These are phyloP conservation scores for Raphanus sativus DNA, from an alignment of 345 rosid species.

Conservation along the genomic window DNA sequence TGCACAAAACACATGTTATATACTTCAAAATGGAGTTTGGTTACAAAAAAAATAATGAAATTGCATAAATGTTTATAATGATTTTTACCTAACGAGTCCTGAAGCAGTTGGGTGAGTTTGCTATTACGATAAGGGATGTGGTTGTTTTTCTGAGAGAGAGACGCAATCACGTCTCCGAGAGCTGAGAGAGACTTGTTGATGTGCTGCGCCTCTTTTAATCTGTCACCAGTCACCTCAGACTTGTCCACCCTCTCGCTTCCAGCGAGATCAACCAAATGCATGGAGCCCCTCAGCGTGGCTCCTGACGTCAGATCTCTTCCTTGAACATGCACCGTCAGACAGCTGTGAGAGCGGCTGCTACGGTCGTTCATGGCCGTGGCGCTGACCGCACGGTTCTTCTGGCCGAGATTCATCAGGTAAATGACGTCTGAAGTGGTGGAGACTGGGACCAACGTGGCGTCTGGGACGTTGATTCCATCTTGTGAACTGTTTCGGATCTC, in stretches of 20 bases:
- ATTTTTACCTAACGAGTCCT: conserved; percentile 80
- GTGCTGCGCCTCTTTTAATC: conserved; percentile 87
- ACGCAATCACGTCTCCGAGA: conserved; percentile 86
- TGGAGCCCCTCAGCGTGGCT: conserved; percentile 61
- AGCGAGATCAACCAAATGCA: conserved; percentile 96
- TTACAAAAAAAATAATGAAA: too few species aligned
- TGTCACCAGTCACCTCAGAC: conserved; percentile 90
- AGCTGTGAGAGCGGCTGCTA: conserved; percentile 93
- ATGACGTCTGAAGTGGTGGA: conserved; percentile 83
- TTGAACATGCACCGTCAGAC: conserved; percentile 92
- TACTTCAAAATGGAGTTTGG: too few species aligned
- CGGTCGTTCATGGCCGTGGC: conserved; percentile 92
- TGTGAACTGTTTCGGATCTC: conserved; percentile 93
- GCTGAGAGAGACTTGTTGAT: conserved; percentile 93
- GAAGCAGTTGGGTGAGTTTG: conserved; percentile 92
- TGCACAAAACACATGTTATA: conserved; percentile 25
- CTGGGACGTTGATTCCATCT: conserved; percentile 90
- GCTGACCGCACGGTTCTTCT: conserved; percentile 76
- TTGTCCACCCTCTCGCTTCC: conserved; percentile 96
- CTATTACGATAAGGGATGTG: conserved; percentile 96
- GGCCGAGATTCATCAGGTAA: conserved; percentile 85
- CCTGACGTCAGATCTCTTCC: conserved; percentile 85
- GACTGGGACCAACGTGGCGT: conserved; percentile 76
- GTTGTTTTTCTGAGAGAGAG: conserved; percentile 78
- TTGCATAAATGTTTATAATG: too few species aligned